Base-by-base conservation (phyloP, 2,329 filamentous ascomycete genomes). In the Mariannaea sp. region DNA sequence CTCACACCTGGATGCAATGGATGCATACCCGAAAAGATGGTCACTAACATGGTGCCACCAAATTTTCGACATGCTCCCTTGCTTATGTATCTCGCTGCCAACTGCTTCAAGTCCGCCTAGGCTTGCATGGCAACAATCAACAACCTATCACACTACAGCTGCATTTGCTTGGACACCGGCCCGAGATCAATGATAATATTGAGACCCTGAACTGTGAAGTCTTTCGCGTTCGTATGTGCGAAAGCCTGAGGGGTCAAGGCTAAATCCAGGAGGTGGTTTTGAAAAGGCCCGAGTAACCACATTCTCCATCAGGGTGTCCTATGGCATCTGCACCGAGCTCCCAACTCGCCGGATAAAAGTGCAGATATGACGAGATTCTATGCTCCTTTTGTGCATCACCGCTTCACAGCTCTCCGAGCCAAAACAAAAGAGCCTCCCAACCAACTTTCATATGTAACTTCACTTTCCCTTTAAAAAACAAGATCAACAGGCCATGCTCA, bases 311-410 rank as follows among this genome's bases (percentile, higher is more conserved):
- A 26, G 35, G 13, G 39, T 38, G 27, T 26, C 29, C 35, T 47
- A 24, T 12, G 22, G 30, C 17, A 10, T 10, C 7, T 53, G 16
- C 30, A 14, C 26, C 42, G 14, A 45, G 41, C 38, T 29, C 42
- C 54, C 26, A 45, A 50, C 49, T 50, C 48, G 52, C 52, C 39
- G 46, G 39, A 56, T 26, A 12, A 43, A 53, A 49, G 49, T 48
- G 51, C 55, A 62, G 49, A 50, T 56, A 60, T 65, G 62, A 64
- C 61, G 59, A 62, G 59, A 65, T 65, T n/a, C 44, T 47, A 59
- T 62, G 60, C 54, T 52, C 53, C 36, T 40, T 36, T 38, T 33
- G 38, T 58, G 29, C 65, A 61, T 55, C 62, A 65, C 53, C 49
- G 44, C 44, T 29, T 27, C 48, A 41, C 32, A 55, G 40, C 54